Evolutionary conservation across 2,329 filamentous ascomycete species (phyloP).

Genomic region (Aspergillaceae sp.): DNA sequence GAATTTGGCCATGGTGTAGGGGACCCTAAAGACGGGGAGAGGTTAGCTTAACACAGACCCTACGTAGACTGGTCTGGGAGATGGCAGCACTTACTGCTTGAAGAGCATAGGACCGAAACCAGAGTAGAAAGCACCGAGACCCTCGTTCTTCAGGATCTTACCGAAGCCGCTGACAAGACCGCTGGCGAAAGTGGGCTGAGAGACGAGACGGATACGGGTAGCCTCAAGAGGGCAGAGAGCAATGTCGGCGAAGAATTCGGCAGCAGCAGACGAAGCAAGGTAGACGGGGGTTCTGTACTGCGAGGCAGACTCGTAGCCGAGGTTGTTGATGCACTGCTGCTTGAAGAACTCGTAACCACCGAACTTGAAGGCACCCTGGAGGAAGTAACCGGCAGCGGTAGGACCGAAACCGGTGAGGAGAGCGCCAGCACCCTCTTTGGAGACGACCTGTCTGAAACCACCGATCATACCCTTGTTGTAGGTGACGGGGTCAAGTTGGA

Average conservation of each 20-base stretch:
- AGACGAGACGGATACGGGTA: conserved; percentile 87
- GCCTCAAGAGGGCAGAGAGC: conserved; percentile 85
- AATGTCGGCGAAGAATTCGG: conserved; percentile 57
- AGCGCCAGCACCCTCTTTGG: conserved; percentile 75
- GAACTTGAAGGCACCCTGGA: conserved; percentile 89
- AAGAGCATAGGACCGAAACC: conserved; percentile 82
- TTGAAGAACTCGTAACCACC: conserved; percentile 96
- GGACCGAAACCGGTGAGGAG: conserved; percentile 79
- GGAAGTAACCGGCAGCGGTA: conserved; percentile 84
- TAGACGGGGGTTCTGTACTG: conserved; percentile 77
- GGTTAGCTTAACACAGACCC: conserved; percentile 3
- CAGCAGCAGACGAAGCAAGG: conserved; percentile 55
- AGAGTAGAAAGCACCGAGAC: conserved; percentile 78
- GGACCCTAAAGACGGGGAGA: conserved; percentile 49
- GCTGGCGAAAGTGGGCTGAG: conserved; percentile 73
- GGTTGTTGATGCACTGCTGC: conserved; percentile 72
- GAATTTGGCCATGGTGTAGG: conserved; percentile 94
- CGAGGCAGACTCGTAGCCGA: conserved; percentile 68
- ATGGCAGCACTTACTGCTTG: conserved; percentile 56
- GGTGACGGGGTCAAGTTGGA: conserved; percentile 81
- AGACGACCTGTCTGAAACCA: conserved; percentile 77
- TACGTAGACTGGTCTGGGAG: not conserved
- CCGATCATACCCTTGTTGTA: conserved; percentile 85
- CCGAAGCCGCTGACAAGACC: conserved; percentile 69
- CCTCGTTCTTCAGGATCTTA: conserved; percentile 78